These are phyloP conservation scores for Nitzschia palea DNA, from an alignment of 108 stramenopile genomes.

Conservation along the genomic window DNA sequence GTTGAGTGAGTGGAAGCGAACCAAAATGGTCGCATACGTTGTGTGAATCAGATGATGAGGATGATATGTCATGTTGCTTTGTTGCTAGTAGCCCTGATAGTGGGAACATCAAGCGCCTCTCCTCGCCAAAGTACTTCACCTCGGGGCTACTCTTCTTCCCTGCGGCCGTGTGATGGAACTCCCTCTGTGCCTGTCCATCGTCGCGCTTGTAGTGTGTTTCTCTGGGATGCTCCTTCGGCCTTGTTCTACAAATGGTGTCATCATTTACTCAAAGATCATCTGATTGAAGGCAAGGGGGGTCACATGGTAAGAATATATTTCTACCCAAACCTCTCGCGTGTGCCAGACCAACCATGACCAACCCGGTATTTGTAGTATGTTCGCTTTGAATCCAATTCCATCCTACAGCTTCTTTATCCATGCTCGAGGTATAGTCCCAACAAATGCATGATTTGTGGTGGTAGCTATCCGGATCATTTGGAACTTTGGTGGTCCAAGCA, in stretches of 20 bases:
- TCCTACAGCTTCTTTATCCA: constrained; percentile 48
- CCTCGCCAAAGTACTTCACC: too few relatives aligned
- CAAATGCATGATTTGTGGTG: constrained; percentile 50
- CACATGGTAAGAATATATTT: constrained; percentile 6
- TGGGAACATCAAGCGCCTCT: too few relatives aligned
- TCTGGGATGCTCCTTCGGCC: constrained; percentile 38
- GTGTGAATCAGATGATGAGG: too few relatives aligned
- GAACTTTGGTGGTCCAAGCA: constrained; percentile 46
- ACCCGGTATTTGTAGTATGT: constrained; percentile 39
- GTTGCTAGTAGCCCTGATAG: too few relatives aligned
- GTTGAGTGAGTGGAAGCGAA: too few relatives aligned
- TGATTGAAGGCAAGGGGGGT: constrained; percentile 54
- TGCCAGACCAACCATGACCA: too few relatives aligned
- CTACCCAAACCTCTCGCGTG: too few relatives aligned
- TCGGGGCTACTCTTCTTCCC: too few relatives aligned
- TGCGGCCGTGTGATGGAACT: constrained; percentile 14
- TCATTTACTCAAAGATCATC: constrained; percentile 38
- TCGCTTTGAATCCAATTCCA: constrained; percentile 40
- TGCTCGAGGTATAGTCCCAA: constrained; percentile 43
- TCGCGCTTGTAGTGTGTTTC: constrained; percentile 11
- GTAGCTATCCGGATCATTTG: constrained; percentile 49
- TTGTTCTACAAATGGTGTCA: constrained; percentile 45
- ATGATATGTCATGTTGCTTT: too few relatives aligned
- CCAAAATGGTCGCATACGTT: too few relatives aligned
- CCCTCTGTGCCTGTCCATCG: constrained; percentile 12